Evolutionary conservation across 1,284 basidiomycete species (phyloP).

Genomic region (Ceratobasidium sp.): DNA sequence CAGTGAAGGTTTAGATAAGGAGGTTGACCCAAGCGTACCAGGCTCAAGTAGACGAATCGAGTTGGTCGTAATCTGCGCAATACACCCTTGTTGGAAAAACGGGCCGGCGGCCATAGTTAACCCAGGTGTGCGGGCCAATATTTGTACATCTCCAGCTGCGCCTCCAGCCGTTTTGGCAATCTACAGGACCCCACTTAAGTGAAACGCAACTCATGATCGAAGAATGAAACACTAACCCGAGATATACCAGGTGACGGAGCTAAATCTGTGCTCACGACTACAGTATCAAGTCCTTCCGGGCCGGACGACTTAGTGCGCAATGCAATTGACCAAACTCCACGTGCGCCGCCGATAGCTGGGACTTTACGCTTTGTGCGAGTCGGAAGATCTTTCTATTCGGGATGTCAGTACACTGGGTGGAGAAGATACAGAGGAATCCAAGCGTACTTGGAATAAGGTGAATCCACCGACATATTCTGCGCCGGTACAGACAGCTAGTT

Average conservation of each 20-base stretch:
- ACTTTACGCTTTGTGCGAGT: conserved; percentile 81
- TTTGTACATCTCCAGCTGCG: conserved; percentile 73
- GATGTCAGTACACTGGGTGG: conserved; percentile 10
- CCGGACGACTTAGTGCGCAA: conserved; percentile 62
- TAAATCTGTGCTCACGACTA: conserved; percentile 86
- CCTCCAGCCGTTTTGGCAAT: conserved; percentile 73
- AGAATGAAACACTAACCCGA: conserved; percentile 64
- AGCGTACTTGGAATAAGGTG: conserved; percentile 85
- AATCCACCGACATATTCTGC: conserved; percentile 81
- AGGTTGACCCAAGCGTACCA: conserved; percentile 73
- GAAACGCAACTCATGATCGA: background rate
- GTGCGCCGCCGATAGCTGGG: conserved; percentile 84
- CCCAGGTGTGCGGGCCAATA: conserved; percentile 80
- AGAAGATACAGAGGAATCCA: background rate
- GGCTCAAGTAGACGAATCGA: conserved; percentile 85
- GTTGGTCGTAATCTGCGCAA: conserved; percentile 85
- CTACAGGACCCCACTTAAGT: conserved; percentile 58
- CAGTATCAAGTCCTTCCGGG: conserved; percentile 70
- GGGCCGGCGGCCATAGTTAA: conserved; percentile 83
- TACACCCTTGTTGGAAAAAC: conserved; percentile 86
- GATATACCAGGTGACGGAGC: conserved; percentile 85
- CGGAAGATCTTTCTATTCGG: conserved; percentile 79
- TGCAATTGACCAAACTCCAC: conserved; percentile 87
- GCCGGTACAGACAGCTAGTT: conserved; percentile 89
- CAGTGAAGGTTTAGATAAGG: no score